Base-by-base conservation (phyloP, 805 yeast genomes). In the Hemisphaericaspora nanyangensis region DNA sequence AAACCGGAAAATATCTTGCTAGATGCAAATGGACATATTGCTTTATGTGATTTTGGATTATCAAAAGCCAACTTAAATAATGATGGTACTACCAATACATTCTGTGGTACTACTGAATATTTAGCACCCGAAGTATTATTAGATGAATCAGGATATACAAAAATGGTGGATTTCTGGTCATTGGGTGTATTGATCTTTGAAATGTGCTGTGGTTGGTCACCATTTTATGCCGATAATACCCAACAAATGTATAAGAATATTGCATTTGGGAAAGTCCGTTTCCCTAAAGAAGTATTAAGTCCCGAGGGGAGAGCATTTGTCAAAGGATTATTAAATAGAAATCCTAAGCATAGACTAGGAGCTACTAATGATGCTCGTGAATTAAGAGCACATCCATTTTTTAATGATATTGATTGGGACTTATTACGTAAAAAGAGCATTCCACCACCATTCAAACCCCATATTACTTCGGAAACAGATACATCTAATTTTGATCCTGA, bases 151-250 rank as follows among this genome's bases (percentile, higher is more conserved):
- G 99, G 99, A 13, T 93, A 93, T 67, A 93, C 98, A 28, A 89
- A 90, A 63, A 91, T 93, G 98, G 99, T 93, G 45, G 99, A 93
- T 62, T 93, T 93, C 54, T 93, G 99, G 99, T 90, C 98, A 2
- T 69, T 93, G 42, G 99, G 99, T 44, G 99, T 93, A 18, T 70
- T 93, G 42, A 89, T 93, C 33, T 93, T 93, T 63, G 99, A 93
- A 68, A 93, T 93, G 99, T 90, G 98, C 63, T 93, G 98, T 68
- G 99, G 99, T 37, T 93, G 98, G 99, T 85, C 96, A 4, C 99
- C 99, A 39, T 93, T 93, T 62, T 93, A 88, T 56, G 99, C 98
- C 19, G 97, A 91, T 47, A 91, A 88, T 61, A 89, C 95, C 36
- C 98, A 93, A 68, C 96, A 93, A 63, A 93, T 93, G 99, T 93